phyloP scores from a whole-genome alignment of 768 basidiomycete species.

The Xerocomus brunneocitrinus region DNA sequence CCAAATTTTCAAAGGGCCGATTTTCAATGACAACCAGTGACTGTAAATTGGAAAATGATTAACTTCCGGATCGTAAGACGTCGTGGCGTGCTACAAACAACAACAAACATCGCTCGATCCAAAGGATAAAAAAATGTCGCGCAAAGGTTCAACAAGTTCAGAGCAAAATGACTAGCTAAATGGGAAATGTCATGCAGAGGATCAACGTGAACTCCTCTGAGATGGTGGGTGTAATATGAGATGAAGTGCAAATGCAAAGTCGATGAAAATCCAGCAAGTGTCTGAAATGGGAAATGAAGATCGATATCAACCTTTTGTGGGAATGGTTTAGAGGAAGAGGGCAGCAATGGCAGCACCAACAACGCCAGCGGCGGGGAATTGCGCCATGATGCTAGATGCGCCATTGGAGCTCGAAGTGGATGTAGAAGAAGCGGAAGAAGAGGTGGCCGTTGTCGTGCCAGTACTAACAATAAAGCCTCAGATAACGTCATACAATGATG shows the following conservation, averaged over 20 bases:
- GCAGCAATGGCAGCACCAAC: constrained; percentile 35
- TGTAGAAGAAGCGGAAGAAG: constrained; percentile 24
- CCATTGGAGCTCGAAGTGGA: constrained; percentile 19
- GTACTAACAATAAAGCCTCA: constrained; percentile 6
- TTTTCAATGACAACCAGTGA: too few species aligned
- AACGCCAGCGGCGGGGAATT: constrained; percentile 40
- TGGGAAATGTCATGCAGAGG: constrained; percentile 1
- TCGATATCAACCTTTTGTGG: constrained; percentile 17
- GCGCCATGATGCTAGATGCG: constrained; percentile 41
- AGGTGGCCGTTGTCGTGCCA: not conserved
- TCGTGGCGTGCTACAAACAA: not conserved
- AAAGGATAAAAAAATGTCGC: constrained; percentile 1
- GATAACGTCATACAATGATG: constrained; percentile 1
- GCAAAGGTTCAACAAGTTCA: constrained; percentile 1
- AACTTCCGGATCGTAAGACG: not conserved
- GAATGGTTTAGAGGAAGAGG: constrained; percentile 32
- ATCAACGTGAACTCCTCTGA: not conserved
- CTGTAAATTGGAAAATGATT: too few species aligned
- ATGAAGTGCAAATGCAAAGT: constrained; percentile 10
- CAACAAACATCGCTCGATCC: not conserved
- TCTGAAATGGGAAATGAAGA: constrained; percentile 15
- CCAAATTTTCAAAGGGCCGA: too few species aligned
- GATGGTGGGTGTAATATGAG: constrained; percentile 12
- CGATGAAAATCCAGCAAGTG: constrained; percentile 8
- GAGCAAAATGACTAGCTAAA: constrained; percentile 2